Evolutionary conservation across 257 asterid genomes (phyloP).

Genomic region (Gentiana straminea): DNA sequence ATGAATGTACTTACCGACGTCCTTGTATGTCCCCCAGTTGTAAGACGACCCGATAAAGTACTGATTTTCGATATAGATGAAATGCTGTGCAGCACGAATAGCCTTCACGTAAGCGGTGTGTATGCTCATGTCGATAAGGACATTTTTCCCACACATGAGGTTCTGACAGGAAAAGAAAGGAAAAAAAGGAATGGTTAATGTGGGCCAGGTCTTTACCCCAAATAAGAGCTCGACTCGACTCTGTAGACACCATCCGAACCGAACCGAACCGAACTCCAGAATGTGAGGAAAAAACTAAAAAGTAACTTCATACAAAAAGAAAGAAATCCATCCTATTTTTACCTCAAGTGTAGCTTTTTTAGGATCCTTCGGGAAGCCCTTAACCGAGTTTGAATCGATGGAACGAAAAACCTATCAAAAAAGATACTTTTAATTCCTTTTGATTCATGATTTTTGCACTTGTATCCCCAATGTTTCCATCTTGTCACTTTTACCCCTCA

Average conservation of each 20-base stretch:
- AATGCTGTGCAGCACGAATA: conserved; percentile 93
- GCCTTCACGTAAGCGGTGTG: conserved; percentile 92
- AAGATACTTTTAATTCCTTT: not conserved
- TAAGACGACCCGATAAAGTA: conserved; percentile 95
- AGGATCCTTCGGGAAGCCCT: conserved; percentile 89
- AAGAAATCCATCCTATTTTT: conserved; percentile 19
- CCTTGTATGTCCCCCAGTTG: conserved; percentile 77
- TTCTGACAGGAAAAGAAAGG: conserved; percentile 38
- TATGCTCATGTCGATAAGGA: conserved; percentile 93
- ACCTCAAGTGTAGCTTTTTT: conserved; percentile 69
- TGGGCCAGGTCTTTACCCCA: too few species aligned
- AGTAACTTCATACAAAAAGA: conserved; percentile 4
- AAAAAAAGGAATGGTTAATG: not conserved
- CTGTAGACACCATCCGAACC: too few species aligned
- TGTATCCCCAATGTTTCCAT: too few species aligned
- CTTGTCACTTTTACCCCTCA: too few species aligned
- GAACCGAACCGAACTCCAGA: too few species aligned
- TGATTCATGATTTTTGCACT: too few species aligned
- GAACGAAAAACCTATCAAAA: conserved; percentile 77
- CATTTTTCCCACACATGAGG: conserved; percentile 90
- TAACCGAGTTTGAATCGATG: conserved; percentile 93
- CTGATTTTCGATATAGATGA: conserved; percentile 88
- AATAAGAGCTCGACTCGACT: too few species aligned
- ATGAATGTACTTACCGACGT: conserved; percentile 45
- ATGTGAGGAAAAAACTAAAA: not conserved